Conservation (phyloP, 768 basidiomycete species). For the Mycena epipterygia region DNA sequence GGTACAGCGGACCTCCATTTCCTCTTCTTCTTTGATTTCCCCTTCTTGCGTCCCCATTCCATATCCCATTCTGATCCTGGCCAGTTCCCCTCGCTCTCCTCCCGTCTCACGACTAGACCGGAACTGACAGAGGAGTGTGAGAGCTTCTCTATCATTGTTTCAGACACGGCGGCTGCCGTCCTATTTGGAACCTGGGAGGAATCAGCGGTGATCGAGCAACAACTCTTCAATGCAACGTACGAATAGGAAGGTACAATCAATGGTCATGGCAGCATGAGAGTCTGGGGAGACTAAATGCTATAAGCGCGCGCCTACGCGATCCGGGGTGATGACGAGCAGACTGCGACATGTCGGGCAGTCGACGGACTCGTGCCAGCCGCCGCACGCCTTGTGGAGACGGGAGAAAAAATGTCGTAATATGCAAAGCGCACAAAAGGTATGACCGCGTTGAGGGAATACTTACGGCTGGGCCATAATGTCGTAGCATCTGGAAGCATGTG, state of each 20-base stretch:
- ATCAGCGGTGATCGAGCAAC: not conserved
- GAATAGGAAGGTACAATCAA: conserved; percentile 68
- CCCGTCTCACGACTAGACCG: conserved; percentile 55
- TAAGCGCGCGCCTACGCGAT: conserved; percentile 46
- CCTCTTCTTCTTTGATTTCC: conserved; percentile 52
- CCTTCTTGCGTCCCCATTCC: conserved; percentile 50
- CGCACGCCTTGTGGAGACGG: conserved; percentile 71
- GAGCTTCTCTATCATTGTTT: conserved; percentile 66
- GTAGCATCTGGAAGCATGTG: conserved; percentile 62
- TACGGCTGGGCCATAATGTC: conserved; percentile 77
- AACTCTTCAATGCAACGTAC: conserved; percentile 24
- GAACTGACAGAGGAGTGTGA: conserved; percentile 49
- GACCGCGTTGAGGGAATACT: conserved; percentile 70
- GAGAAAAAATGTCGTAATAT: conserved; percentile 80
- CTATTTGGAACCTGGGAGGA: conserved; percentile 63
- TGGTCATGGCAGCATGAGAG: not conserved
- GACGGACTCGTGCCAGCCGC: conserved; percentile 76
- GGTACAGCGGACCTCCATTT: too few species aligned
- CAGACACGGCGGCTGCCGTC: conserved; percentile 64
- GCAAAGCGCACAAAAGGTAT: conserved; percentile 77
- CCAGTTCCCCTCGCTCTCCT: conserved; percentile 56
- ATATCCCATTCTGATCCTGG: conserved; percentile 49
- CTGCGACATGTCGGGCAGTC: conserved; percentile 79
- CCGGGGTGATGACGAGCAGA: conserved; percentile 63
- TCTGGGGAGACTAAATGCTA: not conserved